Evolutionary conservation across 805 yeast species (phyloP).

Genomic region (Suhomyces emberorum): DNA sequence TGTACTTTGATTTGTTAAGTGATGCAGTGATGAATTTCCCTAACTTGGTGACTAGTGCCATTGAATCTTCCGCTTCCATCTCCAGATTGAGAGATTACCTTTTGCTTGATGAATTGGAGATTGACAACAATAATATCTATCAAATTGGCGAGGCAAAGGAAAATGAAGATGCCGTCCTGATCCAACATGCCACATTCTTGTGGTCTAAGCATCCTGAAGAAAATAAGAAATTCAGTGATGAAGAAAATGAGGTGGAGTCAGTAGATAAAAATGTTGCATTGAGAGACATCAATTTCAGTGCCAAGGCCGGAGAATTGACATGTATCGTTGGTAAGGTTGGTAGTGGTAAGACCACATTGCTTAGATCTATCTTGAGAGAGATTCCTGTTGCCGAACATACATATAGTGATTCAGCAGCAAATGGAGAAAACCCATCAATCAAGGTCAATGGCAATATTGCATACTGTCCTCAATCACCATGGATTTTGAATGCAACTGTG

Average conservation of each 20-base stretch:
- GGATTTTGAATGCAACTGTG: slow-evolving; percentile 41
- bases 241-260: slow-evolving; percentile 15
- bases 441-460: slow-evolving; percentile 33
- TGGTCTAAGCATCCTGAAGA: slow-evolving; percentile 21
- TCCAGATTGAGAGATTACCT: slow-evolving; percentile 32
- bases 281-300: slow-evolving; percentile 27
- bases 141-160: slow-evolving; percentile 8
- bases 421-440: slow-evolving; percentile 8
- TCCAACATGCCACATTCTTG: slow-evolving; percentile 30
- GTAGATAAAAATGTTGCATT: slow-evolving; percentile 26
- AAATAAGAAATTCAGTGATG: slow-evolving; percentile 12
- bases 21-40: slow-evolving; percentile 36
- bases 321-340: slow-evolving; percentile 44
- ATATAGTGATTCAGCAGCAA: slow-evolving; percentile 5
- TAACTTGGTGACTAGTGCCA: slow-evolving; percentile 22
- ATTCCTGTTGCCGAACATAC: slow-evolving; percentile 11
- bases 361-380: slow-evolving; percentile 35
- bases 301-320: slow-evolving; percentile 33
- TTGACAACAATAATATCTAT: slow-evolving; percentile 10
- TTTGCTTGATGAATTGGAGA: slow-evolving; percentile 31
- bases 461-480: slow-evolving; percentile 39
- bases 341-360: slow-evolving; percentile 37
- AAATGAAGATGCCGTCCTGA: slow-evolving; percentile 23
- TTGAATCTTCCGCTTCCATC: slow-evolving; percentile 32
- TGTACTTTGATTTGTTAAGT: slow-evolving; percentile 34